Conservation (phyloP, 2,329 filamentous ascomycete genomes). For the Lanzia echinophila region DNA sequence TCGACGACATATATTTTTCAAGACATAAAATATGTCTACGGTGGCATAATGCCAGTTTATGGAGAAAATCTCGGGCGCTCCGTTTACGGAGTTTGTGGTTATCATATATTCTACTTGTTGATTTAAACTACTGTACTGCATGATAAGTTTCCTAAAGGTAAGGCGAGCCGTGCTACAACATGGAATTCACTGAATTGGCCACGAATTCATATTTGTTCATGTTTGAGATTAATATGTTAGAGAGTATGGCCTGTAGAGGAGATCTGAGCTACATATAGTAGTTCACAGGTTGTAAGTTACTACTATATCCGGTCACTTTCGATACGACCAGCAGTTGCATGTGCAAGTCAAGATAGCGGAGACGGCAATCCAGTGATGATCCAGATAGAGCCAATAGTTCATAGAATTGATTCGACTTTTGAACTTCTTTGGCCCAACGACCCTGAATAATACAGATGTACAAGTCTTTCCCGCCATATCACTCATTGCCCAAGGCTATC, state of each 20-base stretch:
- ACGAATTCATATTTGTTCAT: too few relatives aligned
- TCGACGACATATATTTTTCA: neutral
- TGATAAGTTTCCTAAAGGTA: neutral
- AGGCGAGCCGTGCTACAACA: neutral
- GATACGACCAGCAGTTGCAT: too few relatives aligned
- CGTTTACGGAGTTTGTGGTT: neutral
- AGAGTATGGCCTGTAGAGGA: too few relatives aligned
- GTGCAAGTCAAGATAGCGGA: too few relatives aligned
- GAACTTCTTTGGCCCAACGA: conserved; percentile 15
- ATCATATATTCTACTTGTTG: neutral
- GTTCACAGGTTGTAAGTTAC: too few relatives aligned
- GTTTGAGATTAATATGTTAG: too few relatives aligned
- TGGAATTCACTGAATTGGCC: neutral
- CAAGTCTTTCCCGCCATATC: conserved; percentile 14
- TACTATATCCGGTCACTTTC: too few relatives aligned
- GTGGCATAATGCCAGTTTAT: neutral
- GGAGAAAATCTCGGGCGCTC: neutral
- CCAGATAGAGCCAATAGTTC: neutral
- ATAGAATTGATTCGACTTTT: conserved; percentile 4
- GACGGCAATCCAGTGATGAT: neutral
- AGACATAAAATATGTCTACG: too few relatives aligned
- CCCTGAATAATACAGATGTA: conserved; percentile 27
- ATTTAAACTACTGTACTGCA: neutral
- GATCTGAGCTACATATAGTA: too few relatives aligned
- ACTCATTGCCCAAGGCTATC: conserved; percentile 2